Base-by-base conservation (phyloP, 2,329 filamentous ascomycete species). In the Fusarium concolor region DNA sequence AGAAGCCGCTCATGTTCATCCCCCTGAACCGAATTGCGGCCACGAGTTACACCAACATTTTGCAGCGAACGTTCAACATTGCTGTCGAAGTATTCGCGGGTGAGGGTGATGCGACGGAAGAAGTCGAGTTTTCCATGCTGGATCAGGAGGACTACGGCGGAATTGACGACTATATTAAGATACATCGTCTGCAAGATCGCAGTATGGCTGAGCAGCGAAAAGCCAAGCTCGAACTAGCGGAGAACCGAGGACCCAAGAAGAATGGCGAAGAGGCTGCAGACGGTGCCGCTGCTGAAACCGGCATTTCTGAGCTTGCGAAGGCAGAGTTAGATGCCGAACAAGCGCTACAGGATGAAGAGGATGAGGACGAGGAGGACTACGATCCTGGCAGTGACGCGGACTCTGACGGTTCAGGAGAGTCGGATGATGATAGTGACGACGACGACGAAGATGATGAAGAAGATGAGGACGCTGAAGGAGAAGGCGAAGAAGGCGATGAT, bases 11-110 rank as follows among this genome's bases (percentile, higher is more conserved):
- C 3, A 78, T 90, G 22, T 91, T 90, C 70, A 80, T 91, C 7
- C 87, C 88, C 6, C 82, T 90, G 18, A 84, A 86, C 52, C 82
- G 85, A 14, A 87, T 91, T 50, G 81, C 82, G 0, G 87, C 88
- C 3, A 81, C 90, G n/a, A 90, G 87, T 71, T 91, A 90, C 75
- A 90, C 88, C 7, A 90, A 81, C 60, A 87, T 92, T 26, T 79
- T 91, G 44, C 89, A 90, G 73, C 83, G 89, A 22, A 92, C 89
- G 0, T 91, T 92, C 71, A 91, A 91, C 71, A 84, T 92, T 43
- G 86, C 86, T 2, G 82, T 91, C 2, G 89, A 91, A 72, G 82
- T 89, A 7, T 86, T 86, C 51, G 78, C 81, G 0, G 80, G 76
- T 6, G 82, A 81, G 12, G 81, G 79, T 17, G 83, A 84, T 38